Evolutionary conservation across 2,329 filamentous ascomycete genomes (phyloP), one percentile per base, ranked within the genome.

Genomic region (Penicillium sp.): DNA sequence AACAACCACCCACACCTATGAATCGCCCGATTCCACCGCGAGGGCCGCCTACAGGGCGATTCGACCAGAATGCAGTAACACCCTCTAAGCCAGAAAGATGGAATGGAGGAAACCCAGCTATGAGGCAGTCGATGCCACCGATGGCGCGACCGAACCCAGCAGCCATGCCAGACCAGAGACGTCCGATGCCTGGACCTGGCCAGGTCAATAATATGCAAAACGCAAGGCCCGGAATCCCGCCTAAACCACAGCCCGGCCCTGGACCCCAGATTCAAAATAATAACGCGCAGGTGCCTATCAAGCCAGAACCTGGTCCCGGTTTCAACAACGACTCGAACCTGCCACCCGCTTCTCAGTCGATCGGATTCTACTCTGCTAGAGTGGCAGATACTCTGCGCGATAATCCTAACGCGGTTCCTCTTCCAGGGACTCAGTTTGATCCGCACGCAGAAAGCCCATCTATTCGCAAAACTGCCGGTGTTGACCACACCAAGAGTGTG

Each of bases 391-490:
- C 82, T 55, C 70, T 87, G 5, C 79, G 83, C 6, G 82, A 84
- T 56, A 77, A 80, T 63, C 77, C 73, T 41, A 77, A 79, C 60
- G 71, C 64, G 47, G 76, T 70, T 10, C 75, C 77, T 33, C 69
- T 74, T 3, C 72, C 80, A 4, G 72, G 76, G 5, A 79, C 85
- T 13, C 78, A 81, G 24, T 93, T 93, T 72, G 89, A 93, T 65
- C 89, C 89, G 3, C 86, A 86, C 56, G 82, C 86, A 6, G 89
- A 93, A 67, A 91, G 88, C 59, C 92, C 93, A 0, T 95, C 92
- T 0, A 92, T 96, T 69, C 86, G 91, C 59, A 93, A 93, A 70
- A 97, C 93, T 0, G 89, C 90, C 0, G 93, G 93, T 2, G 84
- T 97, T 39, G 91, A 97, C 68, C 91, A 96, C 69, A 86, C 78